These are phyloP conservation scores for Rhododendron ovatum DNA, from an alignment of 148 eudicot species.

Conservation along the genomic window DNA sequence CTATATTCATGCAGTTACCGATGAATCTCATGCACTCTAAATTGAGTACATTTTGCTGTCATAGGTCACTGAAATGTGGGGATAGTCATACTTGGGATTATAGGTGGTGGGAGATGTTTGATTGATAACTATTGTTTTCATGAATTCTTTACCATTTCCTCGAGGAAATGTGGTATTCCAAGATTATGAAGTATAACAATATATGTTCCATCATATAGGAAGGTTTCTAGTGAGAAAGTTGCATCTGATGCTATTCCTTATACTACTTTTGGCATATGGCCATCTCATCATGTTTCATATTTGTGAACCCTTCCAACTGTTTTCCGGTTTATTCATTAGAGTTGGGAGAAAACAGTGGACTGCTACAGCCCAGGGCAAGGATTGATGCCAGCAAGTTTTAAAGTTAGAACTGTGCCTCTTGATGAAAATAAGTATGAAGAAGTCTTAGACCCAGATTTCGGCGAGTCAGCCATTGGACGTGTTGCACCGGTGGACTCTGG, in stretches of 20 bases:
- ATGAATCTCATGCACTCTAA: not conserved
- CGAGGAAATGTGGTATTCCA: not conserved
- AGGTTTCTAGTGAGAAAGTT: not conserved
- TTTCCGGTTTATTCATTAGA: not conserved
- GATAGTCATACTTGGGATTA: not conserved
- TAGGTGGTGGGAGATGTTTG: not conserved
- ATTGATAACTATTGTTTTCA: not conserved
- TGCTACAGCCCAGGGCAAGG: constrained; percentile 73
- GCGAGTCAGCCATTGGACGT: constrained; percentile 62
- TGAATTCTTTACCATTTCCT: not conserved
- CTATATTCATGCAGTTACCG: not conserved
- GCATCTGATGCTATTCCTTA: not conserved
- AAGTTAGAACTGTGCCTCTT: constrained; percentile 53
- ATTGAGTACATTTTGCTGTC: not conserved
- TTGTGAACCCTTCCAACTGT: not conserved
- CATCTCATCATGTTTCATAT: not conserved
- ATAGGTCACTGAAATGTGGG: too few relatives aligned
- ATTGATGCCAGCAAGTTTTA: constrained; percentile 72
- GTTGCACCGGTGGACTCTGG: constrained; percentile 98
- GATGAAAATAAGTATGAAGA: constrained; percentile 51
- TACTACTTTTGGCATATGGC: not conserved
- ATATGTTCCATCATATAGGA: not conserved
- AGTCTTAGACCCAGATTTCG: constrained; percentile 68
- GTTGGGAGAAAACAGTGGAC: constrained; percentile 23
- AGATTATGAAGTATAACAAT: not conserved